A percentile compares a stretch with the other conserved stretches of the same genome.
Evolutionary conservation across 805 yeast genomes (phyloP).

Genomic region (Candida nemodendra): DNA sequence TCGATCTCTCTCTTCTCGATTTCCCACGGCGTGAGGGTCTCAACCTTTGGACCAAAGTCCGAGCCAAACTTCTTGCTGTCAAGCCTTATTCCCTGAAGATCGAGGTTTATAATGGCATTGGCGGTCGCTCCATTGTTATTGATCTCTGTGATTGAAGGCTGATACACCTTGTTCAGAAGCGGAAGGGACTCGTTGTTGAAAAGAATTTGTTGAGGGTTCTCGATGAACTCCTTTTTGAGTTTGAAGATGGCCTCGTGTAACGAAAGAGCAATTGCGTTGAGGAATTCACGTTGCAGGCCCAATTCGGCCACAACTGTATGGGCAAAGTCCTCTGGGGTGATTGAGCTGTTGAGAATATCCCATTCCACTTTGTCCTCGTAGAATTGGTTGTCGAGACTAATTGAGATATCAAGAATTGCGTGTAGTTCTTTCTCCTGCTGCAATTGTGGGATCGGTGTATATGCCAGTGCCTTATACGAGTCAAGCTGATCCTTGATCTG

Average conservation of each 20-base stretch:
- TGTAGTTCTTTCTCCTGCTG: conserved; percentile 51
- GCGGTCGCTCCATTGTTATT: conserved; percentile 2
- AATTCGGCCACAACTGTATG: conserved; percentile 76
- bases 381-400: conserved; percentile 76
- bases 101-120: conserved; percentile 13
- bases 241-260: conserved; percentile 76
- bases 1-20: conserved; percentile 94
- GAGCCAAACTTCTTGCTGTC: conserved; percentile 79
- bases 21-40: conserved; percentile 84
- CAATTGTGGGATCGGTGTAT: conserved; percentile 58
- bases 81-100: conserved; percentile 53
- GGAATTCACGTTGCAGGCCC: conserved; percentile 81
- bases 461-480: conserved; percentile 63
- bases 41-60: conserved; percentile 86
- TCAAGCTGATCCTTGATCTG: conserved; percentile 80
- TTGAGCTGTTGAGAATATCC: conserved; percentile 59
- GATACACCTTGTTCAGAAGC: conserved; percentile 33
- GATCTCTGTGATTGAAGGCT: conserved; percentile 22
- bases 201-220: conserved; percentile 39
- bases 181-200: conserved; percentile 37
- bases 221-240: conserved; percentile 78
- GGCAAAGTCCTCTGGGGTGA: conserved; percentile 86
- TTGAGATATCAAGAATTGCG: conserved; percentile 76
- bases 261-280: conserved; percentile 85
- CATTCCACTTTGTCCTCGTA: conserved; percentile 94